Evolutionary conservation across 208 protist genomes (phyloP).

Genomic region (Crithidia expoeki): DNA sequence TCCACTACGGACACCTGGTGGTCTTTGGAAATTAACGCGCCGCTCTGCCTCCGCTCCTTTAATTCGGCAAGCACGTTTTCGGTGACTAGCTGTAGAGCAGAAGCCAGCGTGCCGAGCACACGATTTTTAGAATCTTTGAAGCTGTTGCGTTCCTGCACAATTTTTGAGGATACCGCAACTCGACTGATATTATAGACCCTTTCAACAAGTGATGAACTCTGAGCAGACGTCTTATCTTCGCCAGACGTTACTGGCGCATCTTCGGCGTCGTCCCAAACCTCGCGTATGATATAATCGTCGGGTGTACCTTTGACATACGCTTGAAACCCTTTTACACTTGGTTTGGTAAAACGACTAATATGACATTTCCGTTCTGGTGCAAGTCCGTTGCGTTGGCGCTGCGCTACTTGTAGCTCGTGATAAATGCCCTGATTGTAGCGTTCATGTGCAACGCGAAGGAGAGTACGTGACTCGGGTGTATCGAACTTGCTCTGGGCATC

Average conservation of each 20-base stretch:
- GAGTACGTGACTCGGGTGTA: conserved; percentile 64
- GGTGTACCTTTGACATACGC: conserved; percentile 74
- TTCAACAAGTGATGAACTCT: conserved; percentile 10
- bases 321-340: conserved; percentile 78
- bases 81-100: conserved; percentile 52
- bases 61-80: conserved; percentile 61
- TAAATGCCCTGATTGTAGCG: conserved; percentile 82
- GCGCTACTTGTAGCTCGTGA: conserved; percentile 80
- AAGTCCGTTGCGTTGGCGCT: conserved; percentile 70
- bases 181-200: conserved; percentile 1
- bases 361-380: conserved; percentile 71
- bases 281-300: conserved; percentile 74
- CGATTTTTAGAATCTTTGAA: conserved; percentile 46
- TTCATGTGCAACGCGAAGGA: conserved; percentile 80
- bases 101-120: conserved; percentile 58
- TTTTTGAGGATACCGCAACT: conserved; percentile 26
- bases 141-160: conserved; percentile 38
- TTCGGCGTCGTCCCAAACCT: conserved; percentile 59
- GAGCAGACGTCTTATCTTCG: neutral
- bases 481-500: conserved; percentile 90
- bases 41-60: conserved; percentile 49
- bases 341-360: conserved; percentile 83
- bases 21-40: conserved; percentile 55
- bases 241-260: neutral
- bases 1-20: conserved; percentile 59